Base-by-base conservation (phyloP, 2,329 filamentous ascomycete species). In the Ascosphaera aggregata region DNA sequence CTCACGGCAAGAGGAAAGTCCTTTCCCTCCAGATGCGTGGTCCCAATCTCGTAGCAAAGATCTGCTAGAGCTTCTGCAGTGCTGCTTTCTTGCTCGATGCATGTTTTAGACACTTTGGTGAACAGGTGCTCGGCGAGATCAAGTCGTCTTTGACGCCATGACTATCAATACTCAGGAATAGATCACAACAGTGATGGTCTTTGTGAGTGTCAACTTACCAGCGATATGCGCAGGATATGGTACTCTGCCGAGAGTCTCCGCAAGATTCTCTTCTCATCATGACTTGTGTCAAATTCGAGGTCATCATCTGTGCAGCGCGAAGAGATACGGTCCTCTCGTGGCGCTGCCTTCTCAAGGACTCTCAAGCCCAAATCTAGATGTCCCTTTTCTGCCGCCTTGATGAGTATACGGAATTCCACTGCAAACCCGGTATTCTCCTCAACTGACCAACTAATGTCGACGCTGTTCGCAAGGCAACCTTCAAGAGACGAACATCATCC, bases 111-210 rank as follows among this genome's bases (percentile, higher is more conserved):
- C 36, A 71, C 56, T 47, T 79, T 79, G 27, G 55, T 56, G 53
- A 76, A 85, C 63, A 89, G 72, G 53, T 81, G 72, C 40, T 92
- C 80, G 19, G 80, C 80, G 37, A 84, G 67, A 41, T 86, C 78
- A 11, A 78, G 62, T 32, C 76, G 69, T 32, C 70, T 64, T 49
- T 84, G 74, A 47, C 73, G 72, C 73, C 76, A 92, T 20, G 75
- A 69, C 80, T 86, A 42, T 22, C 5, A 37, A 16, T 18, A 22
- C 44, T 32, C 31, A 15, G 18, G 30, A 39, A 45, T 38, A 20
- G 41, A 17, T 5, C 1, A 19, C 18, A 18, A 24, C 35, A 7
- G 18, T 2, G 19, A 3, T 15, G 31, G 32, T 18, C 19, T 27
- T 38, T 40, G 37, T 22, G 40, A 43, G 43, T 30, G 38, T 39